A percentile compares a stretch with the other conserved stretches of the same genome.
Evolutionary conservation across 768 basidiomycete genomes (phyloP).

Genomic region (Suillus decipiens): DNA sequence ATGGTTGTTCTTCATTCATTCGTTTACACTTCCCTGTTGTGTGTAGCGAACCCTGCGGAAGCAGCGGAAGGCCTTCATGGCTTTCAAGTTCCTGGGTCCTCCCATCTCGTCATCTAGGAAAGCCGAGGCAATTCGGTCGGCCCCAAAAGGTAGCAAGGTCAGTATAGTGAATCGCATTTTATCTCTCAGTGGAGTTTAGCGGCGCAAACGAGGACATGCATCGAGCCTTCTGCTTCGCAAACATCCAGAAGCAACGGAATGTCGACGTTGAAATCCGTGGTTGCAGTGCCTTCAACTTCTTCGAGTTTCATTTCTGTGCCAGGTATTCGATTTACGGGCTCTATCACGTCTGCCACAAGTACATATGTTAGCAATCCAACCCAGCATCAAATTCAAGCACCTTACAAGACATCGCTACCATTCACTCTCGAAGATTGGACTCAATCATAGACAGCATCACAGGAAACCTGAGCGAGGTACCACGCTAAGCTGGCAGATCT

Average conservation of each 20-base stretch:
- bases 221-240: not conserved
- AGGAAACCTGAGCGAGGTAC: slow-evolving; percentile 29
- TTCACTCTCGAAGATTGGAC: slow-evolving; percentile 41
- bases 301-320: not conserved
- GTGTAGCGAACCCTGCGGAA: not conserved
- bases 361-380: slow-evolving; percentile 1
- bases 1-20: slow-evolving; percentile 1
- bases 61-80: not conserved
- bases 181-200: not conserved
- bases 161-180: not conserved
- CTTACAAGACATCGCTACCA: slow-evolving; percentile 34
- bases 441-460: slow-evolving; percentile 44
- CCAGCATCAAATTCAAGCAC: slow-evolving; percentile 19
- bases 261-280: not conserved
- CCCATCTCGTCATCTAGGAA: not conserved
- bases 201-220: not conserved
- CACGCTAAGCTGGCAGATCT: slow-evolving; percentile 35
- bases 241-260: not conserved
- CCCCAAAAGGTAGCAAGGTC: not conserved
- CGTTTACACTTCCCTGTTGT: not conserved
- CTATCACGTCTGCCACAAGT: not conserved
- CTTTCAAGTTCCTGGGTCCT: not conserved
- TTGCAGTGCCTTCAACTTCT: not conserved
- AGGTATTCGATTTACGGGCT: not conserved
- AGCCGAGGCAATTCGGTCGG: not conserved